Evolutionary conservation across 1,284 basidiomycete genomes (phyloP).

Genomic region (Ustilago xerochloae): DNA sequence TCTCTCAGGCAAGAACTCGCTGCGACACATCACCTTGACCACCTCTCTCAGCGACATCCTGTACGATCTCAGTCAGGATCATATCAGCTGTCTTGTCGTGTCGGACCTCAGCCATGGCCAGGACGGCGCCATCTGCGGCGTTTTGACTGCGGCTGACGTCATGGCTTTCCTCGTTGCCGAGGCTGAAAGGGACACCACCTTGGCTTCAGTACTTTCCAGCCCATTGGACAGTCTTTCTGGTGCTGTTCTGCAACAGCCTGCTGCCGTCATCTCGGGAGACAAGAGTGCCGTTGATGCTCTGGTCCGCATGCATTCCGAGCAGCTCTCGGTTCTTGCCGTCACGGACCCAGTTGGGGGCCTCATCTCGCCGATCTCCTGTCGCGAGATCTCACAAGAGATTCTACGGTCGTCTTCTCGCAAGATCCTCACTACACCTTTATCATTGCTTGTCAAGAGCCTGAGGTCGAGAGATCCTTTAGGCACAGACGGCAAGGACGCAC

Average conservation of each 20-base stretch:
- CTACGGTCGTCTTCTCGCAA: constrained; percentile 35
- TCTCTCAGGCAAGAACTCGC: constrained; percentile 24
- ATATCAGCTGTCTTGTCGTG: constrained; percentile 29
- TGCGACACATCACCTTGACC: constrained; percentile 23
- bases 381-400: constrained; percentile 41
- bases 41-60: constrained; percentile 20
- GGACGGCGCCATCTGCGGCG: constrained; percentile 35
- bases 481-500: constrained; percentile 41
- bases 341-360: constrained; percentile 41
- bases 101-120: constrained; percentile 5
- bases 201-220: constrained; percentile 16
- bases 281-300: constrained; percentile 43
- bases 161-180: constrained; percentile 31
- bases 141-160: constrained; percentile 33
- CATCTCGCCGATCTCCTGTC: constrained; percentile 40
- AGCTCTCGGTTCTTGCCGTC: constrained; percentile 29
- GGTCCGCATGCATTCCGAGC: constrained; percentile 39
- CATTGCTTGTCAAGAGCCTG: constrained; percentile 33
- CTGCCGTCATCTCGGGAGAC: constrained; percentile 39
- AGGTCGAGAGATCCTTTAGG: constrained; percentile 42
- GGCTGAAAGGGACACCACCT: constrained; percentile 17
- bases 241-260: constrained; percentile 18
- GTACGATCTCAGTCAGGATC: constrained; percentile 13
- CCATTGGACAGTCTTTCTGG: constrained; percentile 14
- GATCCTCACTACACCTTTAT: constrained; percentile 42